Evolutionary conservation across 2,329 filamentous ascomycete species (phyloP).

Genomic region (Penicillium expansum): DNA sequence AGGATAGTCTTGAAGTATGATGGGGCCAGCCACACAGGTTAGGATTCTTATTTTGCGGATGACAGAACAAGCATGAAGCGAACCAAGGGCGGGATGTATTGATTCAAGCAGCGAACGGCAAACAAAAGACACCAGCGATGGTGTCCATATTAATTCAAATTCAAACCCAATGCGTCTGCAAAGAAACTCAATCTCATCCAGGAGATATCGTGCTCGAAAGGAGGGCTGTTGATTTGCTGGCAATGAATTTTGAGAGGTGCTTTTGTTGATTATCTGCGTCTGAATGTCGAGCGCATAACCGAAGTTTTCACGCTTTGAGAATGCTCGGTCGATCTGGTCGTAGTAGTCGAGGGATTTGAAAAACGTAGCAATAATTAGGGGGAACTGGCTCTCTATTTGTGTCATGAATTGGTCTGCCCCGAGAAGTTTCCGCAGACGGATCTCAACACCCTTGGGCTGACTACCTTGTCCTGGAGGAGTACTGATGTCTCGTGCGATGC

Average conservation of each 20-base stretch:
- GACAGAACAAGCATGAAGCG: slow-evolving; percentile 80
- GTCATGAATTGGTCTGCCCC: slow-evolving; percentile 64
- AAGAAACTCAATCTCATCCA: slow-evolving; percentile 73
- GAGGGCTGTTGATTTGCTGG: slow-evolving; percentile 81
- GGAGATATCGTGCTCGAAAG: slow-evolving; percentile 75
- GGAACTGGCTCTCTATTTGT: slow-evolving; percentile 67
- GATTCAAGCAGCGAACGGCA: slow-evolving; percentile 75
- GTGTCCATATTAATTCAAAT: slow-evolving; percentile 67
- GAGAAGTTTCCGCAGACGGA: slow-evolving; percentile 65
- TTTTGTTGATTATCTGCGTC: slow-evolving; percentile 65
- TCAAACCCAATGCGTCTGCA: slow-evolving; percentile 69
- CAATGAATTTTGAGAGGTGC: slow-evolving; percentile 63
- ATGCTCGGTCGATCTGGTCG: slow-evolving; percentile 66
- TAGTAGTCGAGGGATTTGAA: slow-evolving; percentile 77
- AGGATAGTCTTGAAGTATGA: slow-evolving; percentile 75
- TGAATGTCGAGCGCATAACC: slow-evolving; percentile 62
- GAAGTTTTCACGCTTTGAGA: slow-evolving; percentile 59
- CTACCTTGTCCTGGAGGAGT: slow-evolving; percentile 43
- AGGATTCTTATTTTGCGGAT: slow-evolving; percentile 82
- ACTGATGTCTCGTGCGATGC: slow-evolving; percentile 71
- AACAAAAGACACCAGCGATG: slow-evolving; percentile 69
- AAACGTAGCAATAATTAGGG: slow-evolving; percentile 71
- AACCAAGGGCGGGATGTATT: slow-evolving; percentile 78
- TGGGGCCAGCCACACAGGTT: slow-evolving; percentile 70
- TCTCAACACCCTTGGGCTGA: slow-evolving; percentile 58